phyloP scores from a whole-genome alignment of 1,284 basidiomycete species.

The Trametes polyzona region DNA sequence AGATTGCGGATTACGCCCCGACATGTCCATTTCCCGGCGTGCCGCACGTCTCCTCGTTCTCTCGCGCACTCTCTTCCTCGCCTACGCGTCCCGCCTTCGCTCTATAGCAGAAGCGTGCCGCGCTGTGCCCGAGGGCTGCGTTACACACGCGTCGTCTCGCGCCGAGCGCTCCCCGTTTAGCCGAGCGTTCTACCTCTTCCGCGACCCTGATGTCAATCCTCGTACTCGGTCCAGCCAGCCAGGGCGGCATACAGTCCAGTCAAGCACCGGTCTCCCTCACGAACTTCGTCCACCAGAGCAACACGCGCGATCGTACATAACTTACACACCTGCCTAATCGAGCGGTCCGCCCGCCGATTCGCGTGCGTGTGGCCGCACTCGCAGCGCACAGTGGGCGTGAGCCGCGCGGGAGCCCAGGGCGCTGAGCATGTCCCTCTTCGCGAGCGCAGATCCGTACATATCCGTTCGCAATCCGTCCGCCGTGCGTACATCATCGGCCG shows the following conservation, averaged over 20 bases:
- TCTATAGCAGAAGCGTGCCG: slow-evolving; percentile 2
- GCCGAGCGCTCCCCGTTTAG: not conserved
- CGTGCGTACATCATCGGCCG: not conserved
- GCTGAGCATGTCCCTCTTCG: not conserved
- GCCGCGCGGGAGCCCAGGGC: too few relatives aligned
- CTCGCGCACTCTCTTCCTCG: not conserved
- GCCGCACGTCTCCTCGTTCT: not conserved
- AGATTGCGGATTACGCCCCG: not conserved
- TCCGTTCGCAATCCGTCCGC: not conserved
- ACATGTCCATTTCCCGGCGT: not conserved
- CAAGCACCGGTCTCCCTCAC: too few relatives aligned
- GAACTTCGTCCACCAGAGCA: too few relatives aligned
- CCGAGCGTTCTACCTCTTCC: not conserved
- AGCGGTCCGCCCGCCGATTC: too few relatives aligned
- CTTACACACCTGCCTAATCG: slow-evolving; percentile 14
- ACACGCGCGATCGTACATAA: slow-evolving; percentile 20
- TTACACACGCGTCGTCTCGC: not conserved
- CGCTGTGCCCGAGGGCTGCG: not conserved
- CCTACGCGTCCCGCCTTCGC: too few relatives aligned
- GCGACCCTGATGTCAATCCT: too few relatives aligned
- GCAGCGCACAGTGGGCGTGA: too few relatives aligned
- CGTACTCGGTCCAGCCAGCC: too few relatives aligned
- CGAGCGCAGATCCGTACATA: slow-evolving; percentile 1
- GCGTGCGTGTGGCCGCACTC: too few relatives aligned
- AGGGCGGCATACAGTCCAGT: too few relatives aligned